Conservation (phyloP, 169 alveolate genomes). For the Theileria annulata region DNA sequence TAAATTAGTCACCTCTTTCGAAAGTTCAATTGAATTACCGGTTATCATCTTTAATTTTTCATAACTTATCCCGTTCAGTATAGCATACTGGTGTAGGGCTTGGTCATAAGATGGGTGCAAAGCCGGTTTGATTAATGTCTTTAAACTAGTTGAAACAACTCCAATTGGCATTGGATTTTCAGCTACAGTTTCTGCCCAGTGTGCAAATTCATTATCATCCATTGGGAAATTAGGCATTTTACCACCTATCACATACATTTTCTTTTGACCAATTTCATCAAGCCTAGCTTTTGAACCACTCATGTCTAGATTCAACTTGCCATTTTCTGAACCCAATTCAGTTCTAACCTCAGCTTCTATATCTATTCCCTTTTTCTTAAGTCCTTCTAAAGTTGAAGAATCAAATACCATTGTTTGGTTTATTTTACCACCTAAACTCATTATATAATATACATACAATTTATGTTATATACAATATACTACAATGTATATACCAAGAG, state of each 20-base stretch:
- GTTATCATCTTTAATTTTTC: constrained; percentile 35
- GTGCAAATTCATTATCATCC: constrained; percentile 44
- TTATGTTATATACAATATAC: neutral
- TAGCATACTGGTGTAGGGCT: constrained; percentile 57
- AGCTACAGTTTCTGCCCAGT: constrained; percentile 64
- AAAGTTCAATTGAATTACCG: constrained; percentile 38
- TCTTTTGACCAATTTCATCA: constrained; percentile 43
- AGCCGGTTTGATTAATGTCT: constrained; percentile 16
- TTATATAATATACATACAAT: neutral
- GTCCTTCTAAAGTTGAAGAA: constrained; percentile 11
- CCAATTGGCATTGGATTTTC: constrained; percentile 68
- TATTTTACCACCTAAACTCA: constrained; percentile 55
- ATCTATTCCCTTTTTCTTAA: constrained; percentile 38
- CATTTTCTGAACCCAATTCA: constrained; percentile 30
- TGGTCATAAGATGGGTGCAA: constrained; percentile 30
- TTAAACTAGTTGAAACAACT: constrained; percentile 41
- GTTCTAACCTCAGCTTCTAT: constrained; percentile 44
- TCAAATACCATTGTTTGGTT: constrained; percentile 44
- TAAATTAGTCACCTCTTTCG: constrained; percentile 29
- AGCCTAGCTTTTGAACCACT: neutral
- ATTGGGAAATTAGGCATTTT: constrained; percentile 65
- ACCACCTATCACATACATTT: constrained; percentile 62
- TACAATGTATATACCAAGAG: constrained; percentile 34
- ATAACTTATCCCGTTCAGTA: constrained; percentile 58
- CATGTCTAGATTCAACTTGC: neutral